A percentile compares a stretch with the other conserved stretches of the same genome.
These are phyloP conservation scores for Daldinia childiae DNA, from an alignment of 495 filamentous ascomycete genomes.

Conservation along the genomic window DNA sequence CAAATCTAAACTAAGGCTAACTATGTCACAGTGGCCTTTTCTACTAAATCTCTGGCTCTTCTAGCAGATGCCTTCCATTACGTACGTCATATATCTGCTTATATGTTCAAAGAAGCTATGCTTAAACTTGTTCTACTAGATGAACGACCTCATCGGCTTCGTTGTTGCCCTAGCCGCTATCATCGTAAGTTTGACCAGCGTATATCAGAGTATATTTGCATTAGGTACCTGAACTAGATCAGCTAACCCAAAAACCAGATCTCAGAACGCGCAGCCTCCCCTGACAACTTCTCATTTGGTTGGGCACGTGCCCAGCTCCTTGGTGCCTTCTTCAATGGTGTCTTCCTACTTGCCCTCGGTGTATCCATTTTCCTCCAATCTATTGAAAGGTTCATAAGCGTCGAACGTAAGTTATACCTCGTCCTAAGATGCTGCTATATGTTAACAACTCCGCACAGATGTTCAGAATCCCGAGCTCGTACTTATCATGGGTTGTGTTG, in stretches of 20 bases:
- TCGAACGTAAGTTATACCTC: conserved; percentile 43
- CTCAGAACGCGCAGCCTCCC: conserved; percentile 52
- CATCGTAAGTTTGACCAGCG: conserved; percentile 60
- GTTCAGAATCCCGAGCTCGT: conserved; percentile 80
- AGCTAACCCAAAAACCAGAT: conserved; percentile 46
- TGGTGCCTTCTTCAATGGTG: conserved; percentile 93
- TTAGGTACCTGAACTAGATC: conserved; percentile 5
- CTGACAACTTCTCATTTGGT: conserved; percentile 59
- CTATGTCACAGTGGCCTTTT: conserved; percentile 70
- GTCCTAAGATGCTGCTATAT: background rate
- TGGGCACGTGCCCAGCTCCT: conserved; percentile 95
- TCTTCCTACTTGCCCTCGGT: conserved; percentile 92
- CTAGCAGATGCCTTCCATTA: conserved; percentile 97
- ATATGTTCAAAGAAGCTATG: background rate
- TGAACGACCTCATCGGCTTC: conserved; percentile 91
- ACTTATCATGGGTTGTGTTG: conserved; percentile 82
- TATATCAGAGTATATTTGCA: background rate
- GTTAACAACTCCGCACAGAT: conserved; percentile 56
- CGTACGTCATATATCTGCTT: conserved; percentile 59
- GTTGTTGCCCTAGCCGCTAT: conserved; percentile 86
- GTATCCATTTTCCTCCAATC: conserved; percentile 93
- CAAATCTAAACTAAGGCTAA: conserved; percentile 9
- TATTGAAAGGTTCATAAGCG: conserved; percentile 79
- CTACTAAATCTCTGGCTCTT: conserved; percentile 86
- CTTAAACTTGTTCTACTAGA: conserved; percentile 58